phyloP scores from a whole-genome alignment of 768 basidiomycete genomes.

The Lentinula lateritia region DNA sequence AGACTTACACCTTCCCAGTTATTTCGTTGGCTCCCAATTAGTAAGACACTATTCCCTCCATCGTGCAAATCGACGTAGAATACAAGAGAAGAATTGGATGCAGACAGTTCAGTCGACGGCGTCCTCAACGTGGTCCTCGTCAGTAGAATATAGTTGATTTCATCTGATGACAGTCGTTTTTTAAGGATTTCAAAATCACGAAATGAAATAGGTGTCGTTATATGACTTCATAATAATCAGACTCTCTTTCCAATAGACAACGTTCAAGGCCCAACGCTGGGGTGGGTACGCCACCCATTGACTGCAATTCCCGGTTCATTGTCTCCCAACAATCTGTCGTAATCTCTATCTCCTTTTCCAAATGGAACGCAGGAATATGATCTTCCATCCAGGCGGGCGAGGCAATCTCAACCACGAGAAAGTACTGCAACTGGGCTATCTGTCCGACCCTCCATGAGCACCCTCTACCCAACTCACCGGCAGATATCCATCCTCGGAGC shows the following conservation, averaged over 20 bases:
- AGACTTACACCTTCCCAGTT: too few species aligned
- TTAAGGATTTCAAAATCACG: too few species aligned
- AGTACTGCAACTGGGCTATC: background rate
- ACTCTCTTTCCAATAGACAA: background rate
- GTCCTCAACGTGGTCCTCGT: too few species aligned
- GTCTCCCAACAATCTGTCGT: slow-evolving; percentile 26
- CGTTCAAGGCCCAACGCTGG: slow-evolving; percentile 24
- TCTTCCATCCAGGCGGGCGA: slow-evolving; percentile 15
- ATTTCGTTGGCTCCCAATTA: too few species aligned
- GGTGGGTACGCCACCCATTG: slow-evolving; percentile 19
- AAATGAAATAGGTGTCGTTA: background rate
- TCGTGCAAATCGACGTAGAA: too few species aligned
- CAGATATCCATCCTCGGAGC: background rate
- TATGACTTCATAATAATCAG: background rate
- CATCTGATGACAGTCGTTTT: too few species aligned
- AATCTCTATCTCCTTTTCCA: slow-evolving; percentile 21
- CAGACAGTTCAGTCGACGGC: too few species aligned
- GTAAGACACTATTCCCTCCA: too few species aligned
- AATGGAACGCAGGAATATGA: slow-evolving; percentile 20
- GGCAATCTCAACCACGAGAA: background rate
- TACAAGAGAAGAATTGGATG: too few species aligned
- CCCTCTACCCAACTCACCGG: slow-evolving; percentile 1
- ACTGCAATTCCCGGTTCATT: slow-evolving; percentile 20
- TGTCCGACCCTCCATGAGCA: slow-evolving; percentile 3
- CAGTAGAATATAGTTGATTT: too few species aligned